Base-by-base conservation (phyloP, 345 rosid species). In the Eucalyptus marginata region DNA sequence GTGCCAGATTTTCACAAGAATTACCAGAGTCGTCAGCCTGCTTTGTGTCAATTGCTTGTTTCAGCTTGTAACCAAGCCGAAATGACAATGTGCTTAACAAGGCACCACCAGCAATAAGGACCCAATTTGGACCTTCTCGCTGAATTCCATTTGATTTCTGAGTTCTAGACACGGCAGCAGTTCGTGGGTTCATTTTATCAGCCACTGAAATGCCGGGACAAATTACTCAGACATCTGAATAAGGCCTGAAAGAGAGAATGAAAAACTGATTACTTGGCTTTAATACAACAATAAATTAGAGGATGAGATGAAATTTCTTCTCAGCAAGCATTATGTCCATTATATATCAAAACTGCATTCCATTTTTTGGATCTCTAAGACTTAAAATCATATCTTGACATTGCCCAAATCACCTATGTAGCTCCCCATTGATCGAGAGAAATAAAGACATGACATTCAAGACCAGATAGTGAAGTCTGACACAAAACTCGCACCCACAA, bases 31-130 rank as follows among this genome's bases (percentile, higher is more conserved):
- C 90, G 33, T 89, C 86, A 87, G 87, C 94, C 88, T 93, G 96
- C 94, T 88, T 98, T 12, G 93, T 87, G 90, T 95, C 99, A 46
- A 93, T 86, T 13, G 92, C 90, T 92, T 94, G 99, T 94, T 93
- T 98, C 91, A 98, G 92, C 94, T 95, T 97, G 95, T 89, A 97
- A 89, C 98, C 99, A 87, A 98, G 94, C 71, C 95, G 99, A 92
- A 98, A 90, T 27, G 99, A 95, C 91, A 98, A 90, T 8, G 99
- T 97, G 93, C 99, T 97, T 90, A 98, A 92, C 91, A 98, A 95
- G 89, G 99, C 99, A 49, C 99, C 98, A 6, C 99, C 99, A 6
- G 98, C 99, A 88, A 98, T 95, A 16, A 98, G 92, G 88, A 98
- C 91, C 99, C 99, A 98, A 87, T 94, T 96, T 29, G 98, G 95